Evolutionary conservation across 2,329 filamentous ascomycete species (phyloP), one percentile per base, ranked within the genome.

Genomic region (Beauveria bassiana): DNA sequence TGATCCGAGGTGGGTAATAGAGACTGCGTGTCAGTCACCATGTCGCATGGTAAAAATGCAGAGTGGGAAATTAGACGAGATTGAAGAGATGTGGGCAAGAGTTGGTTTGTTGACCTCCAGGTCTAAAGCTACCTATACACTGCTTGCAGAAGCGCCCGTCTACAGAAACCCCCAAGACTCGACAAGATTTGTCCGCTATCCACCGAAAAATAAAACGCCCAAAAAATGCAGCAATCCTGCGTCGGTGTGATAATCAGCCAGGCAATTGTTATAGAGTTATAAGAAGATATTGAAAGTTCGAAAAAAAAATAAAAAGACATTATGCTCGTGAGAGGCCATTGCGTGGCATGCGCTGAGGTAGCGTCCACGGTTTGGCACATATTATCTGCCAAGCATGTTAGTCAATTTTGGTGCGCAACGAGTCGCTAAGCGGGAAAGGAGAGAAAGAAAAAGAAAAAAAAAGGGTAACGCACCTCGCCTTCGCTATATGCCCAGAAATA

Each of bases 401-500:
- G 54, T 68, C 62, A 69, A 38, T 16, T 0, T 38, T 38, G 12
- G 34, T 38, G 14, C 34, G 34, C 14, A 14, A 38, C 5, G 34
- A 16, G 34, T 16, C 14, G 12, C 12, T 62, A 50, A 58, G 61
- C 6, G 3, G 10, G 2, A 59, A 16, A 6, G 16, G 18, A 5
- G 9, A 5, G 3, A 34, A 14, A 14, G 31, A 5, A 3, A 34
- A 14, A 14, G 31, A 5, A 3, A 34, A 34, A 12, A 34, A 34
- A 34, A 31, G 8, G 3, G 14, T 3, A 59, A 14, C 88, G 72
- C 76, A 96, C 93, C 87, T 99, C 95, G 75, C 95, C 95, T 75
- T 99, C 93, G 70, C 89, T 95, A 70, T 96, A 98, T 1, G 91
- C 95, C 93, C 93, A 97, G 70, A 98, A 96, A 75, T 98, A 99